Conservation (phyloP, 2,329 filamentous ascomycete genomes). For the Alternaria consortialis region DNA sequence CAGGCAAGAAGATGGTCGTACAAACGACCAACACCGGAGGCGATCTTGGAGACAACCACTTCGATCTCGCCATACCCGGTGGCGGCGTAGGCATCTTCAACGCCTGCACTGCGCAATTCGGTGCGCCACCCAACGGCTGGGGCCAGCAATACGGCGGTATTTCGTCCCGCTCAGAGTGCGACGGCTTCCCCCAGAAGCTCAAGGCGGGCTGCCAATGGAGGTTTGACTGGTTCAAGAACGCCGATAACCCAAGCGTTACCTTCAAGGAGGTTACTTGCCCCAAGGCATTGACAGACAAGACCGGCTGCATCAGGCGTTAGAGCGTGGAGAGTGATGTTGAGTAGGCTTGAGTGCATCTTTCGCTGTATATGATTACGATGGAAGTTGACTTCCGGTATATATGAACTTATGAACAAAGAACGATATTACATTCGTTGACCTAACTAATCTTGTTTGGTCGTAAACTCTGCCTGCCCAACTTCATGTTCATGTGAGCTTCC, state of each 20-base stretch:
- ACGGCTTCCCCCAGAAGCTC: conserved; percentile 46
- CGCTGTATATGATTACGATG: not conserved
- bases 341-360: not conserved
- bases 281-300: conserved; percentile 41
- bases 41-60: conserved; percentile 49
- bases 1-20: conserved; percentile 70
- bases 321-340: not conserved
- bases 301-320: conserved; percentile 36
- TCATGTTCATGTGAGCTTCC: conserved; percentile 24
- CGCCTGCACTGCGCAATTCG: conserved; percentile 45
- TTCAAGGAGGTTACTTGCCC: conserved; percentile 49
- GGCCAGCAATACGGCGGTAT: conserved; percentile 49
- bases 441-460: conserved; percentile 25
- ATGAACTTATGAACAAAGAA: conserved; percentile 3
- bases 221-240: conserved; percentile 49
- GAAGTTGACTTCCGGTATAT: conserved; percentile 8
- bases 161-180: conserved; percentile 42
- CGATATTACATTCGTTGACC: not conserved
- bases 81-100: conserved; percentile 50
- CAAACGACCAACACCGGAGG: conserved; percentile 69
- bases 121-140: conserved; percentile 46
- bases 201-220: conserved; percentile 50
- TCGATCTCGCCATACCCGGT: conserved; percentile 51
- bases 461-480: conserved; percentile 18
- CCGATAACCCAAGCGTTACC: conserved; percentile 45